Conservation (phyloP, 805 yeast genomes). For the Priceomyces medius region DNA sequence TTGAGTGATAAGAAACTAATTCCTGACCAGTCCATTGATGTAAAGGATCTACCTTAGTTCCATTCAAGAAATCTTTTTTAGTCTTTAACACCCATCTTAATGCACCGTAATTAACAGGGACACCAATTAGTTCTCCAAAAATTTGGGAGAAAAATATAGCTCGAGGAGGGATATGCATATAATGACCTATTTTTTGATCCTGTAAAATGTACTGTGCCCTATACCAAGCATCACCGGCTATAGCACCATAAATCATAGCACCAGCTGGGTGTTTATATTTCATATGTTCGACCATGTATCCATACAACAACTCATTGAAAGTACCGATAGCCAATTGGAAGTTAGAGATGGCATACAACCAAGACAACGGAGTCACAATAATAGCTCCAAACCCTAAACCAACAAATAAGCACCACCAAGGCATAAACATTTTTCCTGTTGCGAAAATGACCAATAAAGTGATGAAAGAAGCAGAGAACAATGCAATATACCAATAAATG, state of each 20-base stretch:
- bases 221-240: constrained; percentile 58
- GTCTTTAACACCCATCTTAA: constrained; percentile 46
- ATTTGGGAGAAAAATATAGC: constrained; percentile 51
- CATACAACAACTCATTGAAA: constrained; percentile 49
- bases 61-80: constrained; percentile 38
- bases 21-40: constrained; percentile 55
- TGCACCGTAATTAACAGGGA: constrained; percentile 51
- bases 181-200: constrained; percentile 44
- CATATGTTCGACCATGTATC: constrained; percentile 40
- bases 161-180: constrained; percentile 53
- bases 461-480: constrained; percentile 37
- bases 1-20: constrained; percentile 42
- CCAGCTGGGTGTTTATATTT: constrained; percentile 45
- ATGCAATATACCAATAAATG: constrained; percentile 35
- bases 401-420: constrained; percentile 44
- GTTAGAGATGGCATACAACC: constrained; percentile 50
- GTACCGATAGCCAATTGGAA: constrained; percentile 55
- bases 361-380: constrained; percentile 49
- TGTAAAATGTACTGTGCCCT: constrained; percentile 29
- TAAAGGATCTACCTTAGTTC: constrained; percentile 39
- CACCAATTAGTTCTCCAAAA: constrained; percentile 52
- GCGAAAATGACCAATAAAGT: constrained; percentile 32
- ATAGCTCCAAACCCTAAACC: constrained; percentile 45
- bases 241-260: constrained; percentile 48
- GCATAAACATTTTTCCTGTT: constrained; percentile 36